A percentile compares a stretch with the other conserved stretches of the same genome.
Evolutionary conservation across 169 alveolate genomes (phyloP).

Genomic region (Plasmodium yoelii): DNA sequence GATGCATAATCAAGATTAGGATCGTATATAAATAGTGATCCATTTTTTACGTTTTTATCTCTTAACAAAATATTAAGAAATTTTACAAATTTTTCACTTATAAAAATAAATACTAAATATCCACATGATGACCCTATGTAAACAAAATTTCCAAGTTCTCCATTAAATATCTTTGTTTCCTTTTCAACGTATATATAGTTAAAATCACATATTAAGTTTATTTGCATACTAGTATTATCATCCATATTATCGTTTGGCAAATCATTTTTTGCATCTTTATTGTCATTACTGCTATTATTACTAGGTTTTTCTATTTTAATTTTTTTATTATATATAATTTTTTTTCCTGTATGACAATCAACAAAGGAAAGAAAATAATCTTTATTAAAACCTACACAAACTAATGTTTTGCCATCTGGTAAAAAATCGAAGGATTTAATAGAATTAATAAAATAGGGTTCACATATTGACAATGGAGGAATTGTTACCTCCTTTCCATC

Average conservation of each 20-base stretch:
- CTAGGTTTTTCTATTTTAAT: conserved; percentile 29
- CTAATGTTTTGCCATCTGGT: conserved; percentile 52
- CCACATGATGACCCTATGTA: conserved; percentile 71
- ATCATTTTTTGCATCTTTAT: neutral
- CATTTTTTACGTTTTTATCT: conserved; percentile 27
- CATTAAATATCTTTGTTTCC: conserved; percentile 52
- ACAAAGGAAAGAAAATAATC: conserved; percentile 71
- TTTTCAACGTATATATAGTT: conserved; percentile 43
- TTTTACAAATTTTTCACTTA: conserved; percentile 35
- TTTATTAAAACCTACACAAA: conserved; percentile 59
- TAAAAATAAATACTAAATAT: conserved; percentile 45
- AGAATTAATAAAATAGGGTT: conserved; percentile 42
- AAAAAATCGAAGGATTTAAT: conserved; percentile 62
- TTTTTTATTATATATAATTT: conserved; percentile 40
- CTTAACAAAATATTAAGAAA: conserved; percentile 30
- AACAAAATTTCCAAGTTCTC: conserved; percentile 41
- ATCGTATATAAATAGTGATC: conserved; percentile 46
- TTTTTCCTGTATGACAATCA: conserved; percentile 45
- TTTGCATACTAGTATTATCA: neutral
- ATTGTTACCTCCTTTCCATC: conserved; percentile 36
- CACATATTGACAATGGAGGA: conserved; percentile 38
- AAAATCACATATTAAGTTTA: conserved; percentile 40
- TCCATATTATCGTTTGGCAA: neutral
- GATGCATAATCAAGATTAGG: neutral
- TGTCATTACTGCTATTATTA: neutral